These are phyloP conservation scores for Calvatia gigantea DNA, from an alignment of 768 basidiomycete species.

Conservation along the genomic window DNA sequence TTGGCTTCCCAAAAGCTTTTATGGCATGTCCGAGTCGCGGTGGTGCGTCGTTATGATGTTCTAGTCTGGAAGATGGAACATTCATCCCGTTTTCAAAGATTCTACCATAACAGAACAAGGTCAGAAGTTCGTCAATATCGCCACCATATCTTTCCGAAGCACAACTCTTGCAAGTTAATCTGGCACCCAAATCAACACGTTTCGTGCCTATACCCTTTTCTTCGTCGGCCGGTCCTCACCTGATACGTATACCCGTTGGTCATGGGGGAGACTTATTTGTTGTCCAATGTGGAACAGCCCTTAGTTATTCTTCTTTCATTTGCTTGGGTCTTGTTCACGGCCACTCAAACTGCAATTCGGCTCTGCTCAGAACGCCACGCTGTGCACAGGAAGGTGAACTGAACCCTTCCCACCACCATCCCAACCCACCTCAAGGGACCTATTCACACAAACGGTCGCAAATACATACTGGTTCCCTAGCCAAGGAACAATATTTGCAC, in stretches of 20 bases:
- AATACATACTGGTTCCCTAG: too few species aligned
- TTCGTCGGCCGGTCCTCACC: neutral
- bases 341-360: neutral
- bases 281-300: neutral
- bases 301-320: slow-evolving; percentile 4
- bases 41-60: neutral
- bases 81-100: neutral
- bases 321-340: neutral
- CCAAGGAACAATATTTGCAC: too few species aligned
- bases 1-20: slow-evolving; percentile 1
- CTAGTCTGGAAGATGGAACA: neutral
- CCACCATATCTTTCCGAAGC: slow-evolving; percentile 1
- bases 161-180: neutral
- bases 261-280: neutral
- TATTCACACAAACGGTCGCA: too few species aligned
- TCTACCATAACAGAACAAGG: too few species aligned
- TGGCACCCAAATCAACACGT: neutral
- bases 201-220: neutral
- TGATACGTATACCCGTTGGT: slow-evolving; percentile 7
- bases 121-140: neutral
- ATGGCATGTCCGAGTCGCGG: slow-evolving; percentile 1
- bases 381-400: neutral
- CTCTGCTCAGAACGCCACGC: neutral
- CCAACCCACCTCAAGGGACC: too few species aligned
- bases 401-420: too few species aligned